These are phyloP conservation scores for Calocybe indica DNA, from an alignment of 768 basidiomycete species.

Conservation along the genomic window DNA sequence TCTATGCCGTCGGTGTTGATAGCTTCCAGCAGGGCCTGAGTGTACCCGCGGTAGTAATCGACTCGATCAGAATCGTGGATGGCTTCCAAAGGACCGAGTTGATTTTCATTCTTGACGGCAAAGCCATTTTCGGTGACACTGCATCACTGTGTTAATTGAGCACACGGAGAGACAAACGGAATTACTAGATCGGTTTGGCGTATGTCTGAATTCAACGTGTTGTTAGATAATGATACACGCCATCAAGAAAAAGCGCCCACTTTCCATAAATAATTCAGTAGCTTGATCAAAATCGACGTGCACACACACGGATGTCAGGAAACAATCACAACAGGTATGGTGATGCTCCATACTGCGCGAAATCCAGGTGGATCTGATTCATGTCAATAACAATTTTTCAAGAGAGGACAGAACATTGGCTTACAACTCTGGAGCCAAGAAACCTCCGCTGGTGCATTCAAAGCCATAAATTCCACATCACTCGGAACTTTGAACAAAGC, in stretches of 20 bases:
- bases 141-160: not conserved
- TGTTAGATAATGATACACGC: not conserved
- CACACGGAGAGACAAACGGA: not conserved
- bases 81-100: conserved; percentile 38
- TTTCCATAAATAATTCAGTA: conserved; percentile 65
- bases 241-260: conserved; percentile 18
- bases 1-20: conserved; percentile 53
- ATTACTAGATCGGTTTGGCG: conserved; percentile 49
- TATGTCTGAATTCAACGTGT: conserved; percentile 21
- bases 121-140: conserved; percentile 72
- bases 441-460: conserved; percentile 38
- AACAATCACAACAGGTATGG: not conserved
- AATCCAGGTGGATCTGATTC: conserved; percentile 50
- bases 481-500: conserved; percentile 3
- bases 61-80: conserved; percentile 55
- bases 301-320: not conserved
- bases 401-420: conserved; percentile 14
- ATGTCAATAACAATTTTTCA: not conserved
- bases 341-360: conserved; percentile 35
- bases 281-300: conserved; percentile 18
- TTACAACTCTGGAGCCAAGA: conserved; percentile 56
- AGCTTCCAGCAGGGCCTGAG: conserved; percentile 45
- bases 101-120: conserved; percentile 53
- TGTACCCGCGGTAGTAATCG: conserved; percentile 54
- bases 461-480: not conserved